Conservation (phyloP, 176 grass and related monocot genomes). For the Cenchrus americanus region DNA sequence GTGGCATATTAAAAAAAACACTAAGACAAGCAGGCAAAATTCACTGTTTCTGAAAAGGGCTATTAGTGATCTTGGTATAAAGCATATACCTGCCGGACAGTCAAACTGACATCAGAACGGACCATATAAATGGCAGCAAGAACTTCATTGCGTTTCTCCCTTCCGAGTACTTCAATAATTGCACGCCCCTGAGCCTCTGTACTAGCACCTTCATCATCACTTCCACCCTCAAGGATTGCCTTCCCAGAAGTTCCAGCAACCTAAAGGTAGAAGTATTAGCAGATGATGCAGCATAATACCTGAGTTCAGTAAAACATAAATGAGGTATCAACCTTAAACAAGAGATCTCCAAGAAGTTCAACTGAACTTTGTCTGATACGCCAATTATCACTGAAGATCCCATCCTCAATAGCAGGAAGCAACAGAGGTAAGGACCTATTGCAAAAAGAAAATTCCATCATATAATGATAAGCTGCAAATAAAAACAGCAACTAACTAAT, state of each 20-base stretch:
- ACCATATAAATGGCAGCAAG: slow-evolving; percentile 99
- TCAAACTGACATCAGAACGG: slow-evolving; percentile 93
- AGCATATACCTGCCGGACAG: slow-evolving; percentile 83
- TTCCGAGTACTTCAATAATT: slow-evolving; percentile 94
- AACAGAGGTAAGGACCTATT: slow-evolving; percentile 89
- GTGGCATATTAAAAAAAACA: background rate
- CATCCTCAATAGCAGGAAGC: slow-evolving; percentile 95
- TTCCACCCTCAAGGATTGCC: slow-evolving; percentile 95
- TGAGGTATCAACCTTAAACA: slow-evolving; percentile 75
- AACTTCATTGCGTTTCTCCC: slow-evolving; percentile 90
- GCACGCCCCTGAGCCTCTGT: slow-evolving; percentile 97
- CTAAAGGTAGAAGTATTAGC: slow-evolving; percentile 49
- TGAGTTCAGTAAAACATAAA: slow-evolving; percentile 31
- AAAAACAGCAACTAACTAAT: slow-evolving; percentile 38
- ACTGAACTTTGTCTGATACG: slow-evolving; percentile 95
- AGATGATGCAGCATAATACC: slow-evolving; percentile 12
- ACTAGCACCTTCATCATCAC: slow-evolving; percentile 98
- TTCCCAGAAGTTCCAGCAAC: slow-evolving; percentile 98
- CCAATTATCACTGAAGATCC: slow-evolving; percentile 98
- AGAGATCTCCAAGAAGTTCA: slow-evolving; percentile 94
- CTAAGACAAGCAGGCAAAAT: background rate
- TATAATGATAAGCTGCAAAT: slow-evolving; percentile 27
- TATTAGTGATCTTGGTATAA: slow-evolving; percentile 1
- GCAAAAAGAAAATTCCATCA: slow-evolving; percentile 46
- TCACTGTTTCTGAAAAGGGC: too few species aligned